phyloP scores from a whole-genome alignment of 2,329 filamentous ascomycete species.

The Lasiodiplodia sp. region DNA sequence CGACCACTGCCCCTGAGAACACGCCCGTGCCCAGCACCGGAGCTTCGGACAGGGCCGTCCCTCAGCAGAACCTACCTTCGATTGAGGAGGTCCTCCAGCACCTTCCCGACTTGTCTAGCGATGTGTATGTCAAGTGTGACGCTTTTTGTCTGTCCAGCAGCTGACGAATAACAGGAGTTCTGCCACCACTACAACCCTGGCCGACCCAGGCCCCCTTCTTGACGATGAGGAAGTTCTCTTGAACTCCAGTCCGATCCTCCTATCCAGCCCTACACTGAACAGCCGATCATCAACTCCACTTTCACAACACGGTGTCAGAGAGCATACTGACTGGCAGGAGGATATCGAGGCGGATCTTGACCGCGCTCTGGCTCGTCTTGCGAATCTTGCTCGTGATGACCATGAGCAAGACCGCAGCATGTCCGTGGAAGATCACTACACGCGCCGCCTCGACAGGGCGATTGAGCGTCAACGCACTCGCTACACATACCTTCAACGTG shows the following conservation, averaged over 20 bases:
- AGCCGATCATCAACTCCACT: not conserved
- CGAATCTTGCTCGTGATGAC: slow-evolving; percentile 42
- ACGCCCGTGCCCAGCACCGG: not conserved
- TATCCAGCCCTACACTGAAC: not conserved
- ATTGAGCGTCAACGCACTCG: not conserved
- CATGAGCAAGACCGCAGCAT: slow-evolving; percentile 36
- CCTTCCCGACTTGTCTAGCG: slow-evolving; percentile 1
- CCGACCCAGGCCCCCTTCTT: not conserved
- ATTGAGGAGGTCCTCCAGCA: slow-evolving; percentile 2
- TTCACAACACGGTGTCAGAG: slow-evolving; percentile 30
- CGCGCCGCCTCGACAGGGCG: slow-evolving; percentile 33
- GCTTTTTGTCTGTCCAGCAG: not conserved
- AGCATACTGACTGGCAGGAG: slow-evolving; percentile 41
- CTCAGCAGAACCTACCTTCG: not conserved
- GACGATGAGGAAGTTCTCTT: not conserved
- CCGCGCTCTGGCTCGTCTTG: slow-evolving; percentile 39
- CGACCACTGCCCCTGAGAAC: slow-evolving; percentile 4
- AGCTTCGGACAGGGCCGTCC: not conserved
- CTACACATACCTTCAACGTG: not conserved
- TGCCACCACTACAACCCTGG: not conserved
- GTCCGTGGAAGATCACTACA: slow-evolving; percentile 40
- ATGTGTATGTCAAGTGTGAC: not conserved
- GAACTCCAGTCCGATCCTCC: not conserved
- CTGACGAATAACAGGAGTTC: not conserved
- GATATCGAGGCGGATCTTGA: slow-evolving; percentile 42